These are phyloP conservation scores for Botryobasidium botryosum DNA, from an alignment of 768 basidiomycete genomes.

Conservation along the genomic window DNA sequence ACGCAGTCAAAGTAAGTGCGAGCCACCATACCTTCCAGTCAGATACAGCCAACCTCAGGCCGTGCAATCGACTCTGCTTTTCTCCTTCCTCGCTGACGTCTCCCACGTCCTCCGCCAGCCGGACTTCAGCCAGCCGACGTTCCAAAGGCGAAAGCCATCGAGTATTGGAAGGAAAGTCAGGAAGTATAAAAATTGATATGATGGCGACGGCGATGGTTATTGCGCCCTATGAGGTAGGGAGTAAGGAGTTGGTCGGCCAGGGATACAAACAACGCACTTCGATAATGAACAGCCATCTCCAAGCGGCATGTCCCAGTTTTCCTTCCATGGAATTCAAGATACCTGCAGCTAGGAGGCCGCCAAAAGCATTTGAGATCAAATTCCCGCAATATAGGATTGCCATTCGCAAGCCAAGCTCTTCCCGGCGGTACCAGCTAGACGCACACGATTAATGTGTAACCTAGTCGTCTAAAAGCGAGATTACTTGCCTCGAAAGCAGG, in stretches of 20 bases:
- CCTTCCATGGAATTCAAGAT: slow-evolving; percentile 64
- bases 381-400: slow-evolving; percentile 56
- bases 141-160: slow-evolving; percentile 44
- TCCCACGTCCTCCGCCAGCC: slow-evolving; percentile 46
- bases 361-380: slow-evolving; percentile 69
- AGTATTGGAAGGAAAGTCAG: slow-evolving; percentile 49
- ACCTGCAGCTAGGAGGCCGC: slow-evolving; percentile 57
- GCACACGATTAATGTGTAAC: slow-evolving; percentile 14
- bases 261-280: slow-evolving; percentile 15
- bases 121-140: slow-evolving; percentile 32
- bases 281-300: slow-evolving; percentile 55
- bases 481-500: slow-evolving; percentile 38
- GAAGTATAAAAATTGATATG: slow-evolving; percentile 44
- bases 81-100: slow-evolving; percentile 23
- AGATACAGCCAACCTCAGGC: slow-evolving; percentile 39
- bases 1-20: slow-evolving; percentile 39
- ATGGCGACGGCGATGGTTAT: slow-evolving; percentile 25
- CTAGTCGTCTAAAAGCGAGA: slow-evolving; percentile 20
- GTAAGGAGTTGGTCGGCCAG: background rate
- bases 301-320: slow-evolving; percentile 32
- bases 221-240: background rate
- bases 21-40: slow-evolving; percentile 76
- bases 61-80: slow-evolving; percentile 23
- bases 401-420: slow-evolving; percentile 51
- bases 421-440: slow-evolving; percentile 46